Evolutionary conservation across 768 basidiomycete genomes (phyloP), one percentile per base, ranked within the genome.

Genomic region (Gymnopilus junonius): DNA sequence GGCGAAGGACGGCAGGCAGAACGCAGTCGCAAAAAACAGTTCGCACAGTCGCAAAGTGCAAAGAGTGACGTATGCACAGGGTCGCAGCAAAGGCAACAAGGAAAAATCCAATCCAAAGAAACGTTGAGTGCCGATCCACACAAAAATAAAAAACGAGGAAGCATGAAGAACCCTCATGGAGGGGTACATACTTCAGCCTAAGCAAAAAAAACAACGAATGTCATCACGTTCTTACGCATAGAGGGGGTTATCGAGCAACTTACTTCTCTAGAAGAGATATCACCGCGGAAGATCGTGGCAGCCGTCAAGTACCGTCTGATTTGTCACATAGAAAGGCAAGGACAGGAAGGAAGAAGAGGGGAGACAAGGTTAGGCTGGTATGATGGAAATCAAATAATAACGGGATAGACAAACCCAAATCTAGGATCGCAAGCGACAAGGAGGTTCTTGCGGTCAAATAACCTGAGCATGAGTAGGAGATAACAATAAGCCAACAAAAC

Each of bases 201-300:
- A n/a, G 42, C 63, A 20, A 67, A 58, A n/a, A 66, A 27, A 12
- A 66, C 61, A 74, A 73, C 54, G 67, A 80, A 75, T 80, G 73
- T 75, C 69, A 76, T 77, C 76, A 67, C 62, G 72, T 69, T 66
- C 70, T 69, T 65, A 20, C 10, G 43, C 29, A 42, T n/a, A 65
- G 60, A 35, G 20, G 54, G 55, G 29, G n/a, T n/a, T 48, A 63
- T 12, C 59, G 61, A 63, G 55, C 23, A 54, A 81, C 87, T 72
- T 75, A 93, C 93, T 76, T 95, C 95, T 71, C 87, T 83, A 20
- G 91, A 93, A 39, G 91, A 82, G 34, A 96, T 81, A 43, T 89
- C 85, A 32, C 94, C 95, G 61, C 95, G 86, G 85, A 93, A 95
- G 63, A 94, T 94, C 5, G 88, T 89, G 3, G 93, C 92, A 8